Base-by-base conservation (phyloP, 2,329 filamentous ascomycete genomes). In the Cryphonectria parasitica region DNA sequence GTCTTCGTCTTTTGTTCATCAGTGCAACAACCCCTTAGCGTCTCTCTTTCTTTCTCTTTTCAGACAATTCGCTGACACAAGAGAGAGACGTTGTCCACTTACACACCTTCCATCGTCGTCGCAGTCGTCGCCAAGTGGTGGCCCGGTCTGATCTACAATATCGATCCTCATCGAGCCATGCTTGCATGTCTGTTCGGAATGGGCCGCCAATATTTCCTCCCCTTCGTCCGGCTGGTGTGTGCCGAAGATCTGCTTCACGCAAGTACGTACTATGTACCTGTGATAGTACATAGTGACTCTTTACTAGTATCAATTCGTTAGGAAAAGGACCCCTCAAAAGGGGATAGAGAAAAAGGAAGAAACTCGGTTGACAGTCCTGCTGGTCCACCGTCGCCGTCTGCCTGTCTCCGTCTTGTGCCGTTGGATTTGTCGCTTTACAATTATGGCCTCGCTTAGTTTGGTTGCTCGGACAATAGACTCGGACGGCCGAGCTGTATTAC, bases 401-500 rank as follows among this genome's bases (percentile, higher is more conserved):
- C 58, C 36, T n/a, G 45, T 49, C 34, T n/a, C 60, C 60, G n/a
- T 17, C 34, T 39, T 19, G 34, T 62, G 34, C 31, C 60, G 36
- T 22, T 39, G 60, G 54, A 34, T 58, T 34, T 34, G 54, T 34
- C 28, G 34, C 54, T 19, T 19, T 5, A 17, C 45, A 49, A 11
- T 22, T 49, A n/a, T 22, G 8, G 45, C 45, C n/a, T 49, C 7
- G 45, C 22, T 49, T n/a, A 7, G 22, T 49, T 31, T 4, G 60
- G 60, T 8, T 62, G 17, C 58, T 61, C 58, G 58, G 34, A 39
- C 58, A 2, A 39, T 1, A 61, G 58, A 39, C 60, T 62, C 60
- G 60, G 60, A 22, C 60, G 11, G 31, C 60, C 60, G 60, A 62
- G 60, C 60, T 39, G 19, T n/a, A 22, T 62, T 62, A 22, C 19